phyloP scores from a whole-genome alignment of 2,329 filamentous ascomycete genomes.

The Ceratocystis albifundus region DNA sequence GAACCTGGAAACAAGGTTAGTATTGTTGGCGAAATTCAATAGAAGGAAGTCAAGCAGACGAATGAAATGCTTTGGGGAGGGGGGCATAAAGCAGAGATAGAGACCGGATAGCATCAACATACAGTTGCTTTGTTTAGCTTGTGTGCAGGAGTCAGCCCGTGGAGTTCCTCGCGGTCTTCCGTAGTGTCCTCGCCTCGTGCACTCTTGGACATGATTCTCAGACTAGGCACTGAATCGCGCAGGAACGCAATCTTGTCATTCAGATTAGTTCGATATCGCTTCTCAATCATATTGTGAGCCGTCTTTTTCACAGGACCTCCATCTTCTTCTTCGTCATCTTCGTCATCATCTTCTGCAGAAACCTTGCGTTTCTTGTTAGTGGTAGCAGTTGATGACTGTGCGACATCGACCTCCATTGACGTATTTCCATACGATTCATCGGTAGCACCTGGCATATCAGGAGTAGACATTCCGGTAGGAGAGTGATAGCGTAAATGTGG shows the following conservation, averaged over 20 bases:
- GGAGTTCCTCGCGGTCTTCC: constrained; percentile 66
- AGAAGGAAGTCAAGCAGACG: background rate
- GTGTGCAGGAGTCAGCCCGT: constrained; percentile 75
- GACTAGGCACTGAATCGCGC: constrained; percentile 79
- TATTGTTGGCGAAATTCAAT: background rate
- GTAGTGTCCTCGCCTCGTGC: constrained; percentile 55
- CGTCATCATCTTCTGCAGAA: constrained; percentile 49
- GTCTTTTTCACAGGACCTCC: constrained; percentile 64
- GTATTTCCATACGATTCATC: constrained; percentile 41
- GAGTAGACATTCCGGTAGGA: constrained; percentile 47
- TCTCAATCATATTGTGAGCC: constrained; percentile 97
- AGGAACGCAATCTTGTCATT: constrained; percentile 95
- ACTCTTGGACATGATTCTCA: constrained; percentile 71
- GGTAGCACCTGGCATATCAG: constrained; percentile 40
- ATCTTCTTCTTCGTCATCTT: constrained; percentile 47
- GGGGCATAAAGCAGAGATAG: too few relatives aligned
- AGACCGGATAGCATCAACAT: constrained; percentile 22
- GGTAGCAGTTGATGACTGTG: constrained; percentile 36
- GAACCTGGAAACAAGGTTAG: constrained; percentile 39
- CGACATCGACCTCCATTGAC: constrained; percentile 44
- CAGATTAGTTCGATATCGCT: constrained; percentile 87
- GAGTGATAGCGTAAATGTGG: constrained; percentile 49
- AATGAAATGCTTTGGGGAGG: background rate
- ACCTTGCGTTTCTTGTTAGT: constrained; percentile 57
- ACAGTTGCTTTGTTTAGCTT: constrained; percentile 97